These are phyloP conservation scores for Backusella psychrophila DNA, from an alignment of 192 early-diverging fungal species.

Conservation along the genomic window DNA sequence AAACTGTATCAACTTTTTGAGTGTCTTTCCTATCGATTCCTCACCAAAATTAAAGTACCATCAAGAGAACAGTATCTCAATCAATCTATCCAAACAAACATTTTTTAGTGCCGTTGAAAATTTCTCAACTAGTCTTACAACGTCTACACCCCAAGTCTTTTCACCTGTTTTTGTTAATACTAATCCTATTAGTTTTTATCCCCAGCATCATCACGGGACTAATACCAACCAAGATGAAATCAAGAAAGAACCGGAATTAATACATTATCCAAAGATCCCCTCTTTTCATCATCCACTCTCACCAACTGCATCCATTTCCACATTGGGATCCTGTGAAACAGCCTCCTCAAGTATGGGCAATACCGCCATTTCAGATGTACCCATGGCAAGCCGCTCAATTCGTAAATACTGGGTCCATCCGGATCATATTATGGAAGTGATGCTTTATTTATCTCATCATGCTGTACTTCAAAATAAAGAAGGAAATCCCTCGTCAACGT, in stretches of 20 bases:
- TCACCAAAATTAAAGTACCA: neutral
- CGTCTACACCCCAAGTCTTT: neutral
- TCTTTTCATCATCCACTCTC: neutral
- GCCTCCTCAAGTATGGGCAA: slow-evolving; percentile 3
- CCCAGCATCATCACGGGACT: neutral
- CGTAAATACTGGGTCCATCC: slow-evolving; percentile 21
- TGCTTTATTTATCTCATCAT: slow-evolving; percentile 1
- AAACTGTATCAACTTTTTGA: neutral
- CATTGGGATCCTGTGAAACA: slow-evolving; percentile 7
- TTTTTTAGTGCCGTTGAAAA: slow-evolving; percentile 9
- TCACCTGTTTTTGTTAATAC: neutral
- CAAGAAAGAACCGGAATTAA: neutral
- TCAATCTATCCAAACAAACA: slow-evolving; percentile 1
- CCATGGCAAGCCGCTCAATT: neutral
- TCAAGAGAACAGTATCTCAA: neutral
- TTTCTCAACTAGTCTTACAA: neutral
- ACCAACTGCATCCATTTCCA: neutral
- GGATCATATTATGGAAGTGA: slow-evolving; percentile 12
- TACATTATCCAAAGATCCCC: neutral
- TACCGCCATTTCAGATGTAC: neutral
- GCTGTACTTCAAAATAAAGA: neutral
- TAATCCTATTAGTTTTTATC: neutral
- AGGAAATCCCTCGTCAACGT: neutral
- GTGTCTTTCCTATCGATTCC: neutral
- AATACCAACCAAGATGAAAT: neutral